A percentile compares a stretch with the other conserved stretches of the same genome.
These are phyloP conservation scores for Coemansia sp. DNA, from an alignment of 192 early-diverging fungal genomes.

Conservation along the genomic window DNA sequence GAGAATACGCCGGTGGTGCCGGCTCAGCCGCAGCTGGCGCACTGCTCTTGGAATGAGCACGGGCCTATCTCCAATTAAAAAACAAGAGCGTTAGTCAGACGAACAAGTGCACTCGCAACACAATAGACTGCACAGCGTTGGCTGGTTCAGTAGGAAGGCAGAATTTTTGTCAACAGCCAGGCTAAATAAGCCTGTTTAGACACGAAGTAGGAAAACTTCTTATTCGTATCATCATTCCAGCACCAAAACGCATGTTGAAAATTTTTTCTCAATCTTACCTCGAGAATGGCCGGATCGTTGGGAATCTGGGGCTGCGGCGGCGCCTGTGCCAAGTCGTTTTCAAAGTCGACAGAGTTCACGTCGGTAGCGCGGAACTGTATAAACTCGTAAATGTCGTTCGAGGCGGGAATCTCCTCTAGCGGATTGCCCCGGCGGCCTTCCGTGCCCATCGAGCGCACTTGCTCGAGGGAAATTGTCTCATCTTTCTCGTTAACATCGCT, in stretches of 20 bases:
- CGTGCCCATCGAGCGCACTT: constrained; percentile 93
- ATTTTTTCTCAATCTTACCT: constrained; percentile 40
- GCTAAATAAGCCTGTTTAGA: constrained; percentile 17
- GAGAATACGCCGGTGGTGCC: background rate
- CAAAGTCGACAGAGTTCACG: constrained; percentile 80
- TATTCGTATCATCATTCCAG: constrained; percentile 24
- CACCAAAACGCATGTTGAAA: background rate
- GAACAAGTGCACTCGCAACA: background rate
- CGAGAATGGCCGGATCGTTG: constrained; percentile 83
- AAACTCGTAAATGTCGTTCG: constrained; percentile 82
- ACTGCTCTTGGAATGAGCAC: background rate
- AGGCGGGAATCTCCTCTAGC: constrained; percentile 81
- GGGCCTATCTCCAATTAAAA: background rate
- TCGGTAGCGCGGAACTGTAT: constrained; percentile 95
- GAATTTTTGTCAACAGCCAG: constrained; percentile 11
- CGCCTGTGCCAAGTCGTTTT: constrained; percentile 49
- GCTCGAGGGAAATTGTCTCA: constrained; percentile 85
- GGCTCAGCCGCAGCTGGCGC: background rate
- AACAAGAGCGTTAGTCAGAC: background rate
- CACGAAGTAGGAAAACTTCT: constrained; percentile 43
- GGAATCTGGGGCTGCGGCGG: constrained; percentile 58
- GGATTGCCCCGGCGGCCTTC: constrained; percentile 82
- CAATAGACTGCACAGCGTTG: background rate
- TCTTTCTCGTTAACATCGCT: constrained; percentile 82
- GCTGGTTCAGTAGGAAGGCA: constrained; percentile 17